A percentile compares a stretch with the other conserved stretches of the same genome.
Evolutionary conservation across 2,329 filamentous ascomycete species (phyloP).

Genomic region (Didymellaceae sp.): DNA sequence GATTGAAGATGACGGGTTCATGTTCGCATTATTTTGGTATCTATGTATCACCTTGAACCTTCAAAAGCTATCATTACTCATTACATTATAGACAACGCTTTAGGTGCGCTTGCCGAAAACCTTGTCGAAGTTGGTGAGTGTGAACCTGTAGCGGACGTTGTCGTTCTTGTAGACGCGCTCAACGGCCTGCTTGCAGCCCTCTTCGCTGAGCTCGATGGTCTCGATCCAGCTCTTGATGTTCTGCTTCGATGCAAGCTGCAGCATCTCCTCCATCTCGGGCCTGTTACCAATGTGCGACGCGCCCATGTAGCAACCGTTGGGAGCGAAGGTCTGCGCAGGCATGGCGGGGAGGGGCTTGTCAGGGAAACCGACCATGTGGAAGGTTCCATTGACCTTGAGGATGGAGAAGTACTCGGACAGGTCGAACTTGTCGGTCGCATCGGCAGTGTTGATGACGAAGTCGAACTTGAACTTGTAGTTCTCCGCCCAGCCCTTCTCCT

Average conservation of each 20-base stretch:
- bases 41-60: conserved; percentile 6
- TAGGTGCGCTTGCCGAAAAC: conserved; percentile 62
- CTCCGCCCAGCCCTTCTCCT: conserved; percentile 65
- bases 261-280: conserved; percentile 59
- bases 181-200: conserved; percentile 73
- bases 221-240: conserved; percentile 63
- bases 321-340: conserved; percentile 75
- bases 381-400: conserved; percentile 81
- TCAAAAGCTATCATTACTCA: conserved; percentile 7
- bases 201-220: conserved; percentile 74
- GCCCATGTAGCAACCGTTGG: conserved; percentile 68
- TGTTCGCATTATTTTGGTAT: conserved; percentile 19
- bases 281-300: conserved; percentile 59
- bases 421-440: conserved; percentile 72
- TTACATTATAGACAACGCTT: conserved; percentile 9
- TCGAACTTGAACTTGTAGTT: conserved; percentile 69
- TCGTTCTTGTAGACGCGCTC: conserved; percentile 70
- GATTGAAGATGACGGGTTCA: background rate
- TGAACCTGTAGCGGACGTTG: conserved; percentile 75
- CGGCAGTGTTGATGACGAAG: conserved; percentile 78
- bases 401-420: conserved; percentile 75
- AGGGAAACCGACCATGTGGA: conserved; percentile 80
- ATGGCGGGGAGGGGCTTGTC: conserved; percentile 75
- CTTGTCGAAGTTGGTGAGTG: conserved; percentile 71
- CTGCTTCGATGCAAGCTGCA: conserved; percentile 58